Evolutionary conservation across 148 eudicot genomes (phyloP).

Genomic region (Vaccinium myrtillus): DNA sequence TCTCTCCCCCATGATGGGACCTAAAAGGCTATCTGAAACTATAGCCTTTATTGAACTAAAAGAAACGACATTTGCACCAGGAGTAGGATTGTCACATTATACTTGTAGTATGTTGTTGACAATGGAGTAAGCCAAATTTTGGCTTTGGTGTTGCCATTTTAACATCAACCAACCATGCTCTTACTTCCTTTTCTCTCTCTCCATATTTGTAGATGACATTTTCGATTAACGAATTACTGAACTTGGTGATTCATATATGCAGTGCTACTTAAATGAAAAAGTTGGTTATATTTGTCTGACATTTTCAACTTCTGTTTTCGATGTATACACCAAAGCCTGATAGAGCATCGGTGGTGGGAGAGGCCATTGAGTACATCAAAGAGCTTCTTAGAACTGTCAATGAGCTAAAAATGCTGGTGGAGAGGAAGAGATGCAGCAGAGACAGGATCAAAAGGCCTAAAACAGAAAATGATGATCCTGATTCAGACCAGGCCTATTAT

Average conservation of each 20-base stretch:
- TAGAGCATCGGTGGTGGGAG: conserved; percentile 78
- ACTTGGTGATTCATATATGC: neutral
- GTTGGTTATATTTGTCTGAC: neutral
- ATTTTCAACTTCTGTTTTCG: conserved; percentile 7
- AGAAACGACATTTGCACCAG: neutral
- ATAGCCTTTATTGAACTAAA: neutral
- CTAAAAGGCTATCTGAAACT: neutral
- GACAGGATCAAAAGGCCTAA: conserved; percentile 67
- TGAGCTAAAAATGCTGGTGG: conserved; percentile 66
- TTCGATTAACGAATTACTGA: neutral
- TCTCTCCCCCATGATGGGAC: neutral
- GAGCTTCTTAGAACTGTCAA: conserved; percentile 64
- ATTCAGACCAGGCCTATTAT: conserved; percentile 34
- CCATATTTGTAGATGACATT: neutral
- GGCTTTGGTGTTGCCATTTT: neutral
- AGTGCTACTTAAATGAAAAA: too few relatives aligned
- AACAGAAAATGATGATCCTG: conserved; percentile 30
- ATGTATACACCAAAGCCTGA: conserved; percentile 33
- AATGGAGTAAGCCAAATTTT: neutral
- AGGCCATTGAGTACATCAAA: conserved; percentile 72
- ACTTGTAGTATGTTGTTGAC: neutral
- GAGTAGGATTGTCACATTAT: neutral
- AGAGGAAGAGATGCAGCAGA: conserved; percentile 55
- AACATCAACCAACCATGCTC: neutral
- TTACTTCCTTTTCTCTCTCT: neutral